phyloP scores from a whole-genome alignment of 2,329 filamentous ascomycete species.

The Phaeosphaeriaceae sp. region DNA sequence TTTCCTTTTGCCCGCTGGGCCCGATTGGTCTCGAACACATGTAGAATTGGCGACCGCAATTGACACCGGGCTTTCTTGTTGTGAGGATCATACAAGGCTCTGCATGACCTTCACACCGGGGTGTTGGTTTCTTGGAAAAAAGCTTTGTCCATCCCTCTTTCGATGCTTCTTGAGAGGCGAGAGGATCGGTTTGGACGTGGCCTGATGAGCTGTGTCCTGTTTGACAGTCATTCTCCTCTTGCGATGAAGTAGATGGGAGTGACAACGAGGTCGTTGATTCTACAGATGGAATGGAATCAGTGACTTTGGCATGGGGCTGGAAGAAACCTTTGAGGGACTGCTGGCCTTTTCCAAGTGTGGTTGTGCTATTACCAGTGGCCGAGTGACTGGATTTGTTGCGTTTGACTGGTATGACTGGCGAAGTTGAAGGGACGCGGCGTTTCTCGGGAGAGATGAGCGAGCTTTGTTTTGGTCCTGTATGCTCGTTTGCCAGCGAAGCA shows the following conservation, averaged over 20 bases:
- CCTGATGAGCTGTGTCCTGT: conserved; percentile 7
- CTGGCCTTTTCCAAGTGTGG: conserved; percentile 55
- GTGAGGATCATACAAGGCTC: conserved; percentile 84
- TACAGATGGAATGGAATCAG: conserved; percentile 7
- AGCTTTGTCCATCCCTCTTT: conserved; percentile 88
- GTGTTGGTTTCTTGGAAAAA: conserved; percentile 74
- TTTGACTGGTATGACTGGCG: conserved; percentile 50
- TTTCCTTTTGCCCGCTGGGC: conserved; percentile 84
- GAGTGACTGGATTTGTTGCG: conserved; percentile 55
- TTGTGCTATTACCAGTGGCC: conserved; percentile 24
- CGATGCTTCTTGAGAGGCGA: conserved; percentile 61
- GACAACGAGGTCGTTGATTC: conserved; percentile 7
- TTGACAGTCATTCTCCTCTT: conserved; percentile 3
- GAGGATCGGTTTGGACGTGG: conserved; percentile 27
- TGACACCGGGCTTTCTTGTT: conserved; percentile 89
- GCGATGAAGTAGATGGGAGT: conserved; percentile 5
- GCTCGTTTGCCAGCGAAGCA: conserved; percentile 6
- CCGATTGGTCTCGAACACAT: conserved; percentile 76
- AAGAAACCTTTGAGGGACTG: conserved; percentile 81
- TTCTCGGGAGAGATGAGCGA: conserved; percentile 40
- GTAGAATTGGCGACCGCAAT: conserved; percentile 72
- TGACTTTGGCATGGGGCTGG: conserved; percentile 43
- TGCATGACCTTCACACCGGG: conserved; percentile 80
- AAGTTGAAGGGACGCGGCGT: conserved; percentile 30
- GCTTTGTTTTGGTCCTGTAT: conserved; percentile 10